These are phyloP conservation scores for Amaranthus tricolor DNA, from an alignment of 179 eudicot genomes.

Conservation along the genomic window DNA sequence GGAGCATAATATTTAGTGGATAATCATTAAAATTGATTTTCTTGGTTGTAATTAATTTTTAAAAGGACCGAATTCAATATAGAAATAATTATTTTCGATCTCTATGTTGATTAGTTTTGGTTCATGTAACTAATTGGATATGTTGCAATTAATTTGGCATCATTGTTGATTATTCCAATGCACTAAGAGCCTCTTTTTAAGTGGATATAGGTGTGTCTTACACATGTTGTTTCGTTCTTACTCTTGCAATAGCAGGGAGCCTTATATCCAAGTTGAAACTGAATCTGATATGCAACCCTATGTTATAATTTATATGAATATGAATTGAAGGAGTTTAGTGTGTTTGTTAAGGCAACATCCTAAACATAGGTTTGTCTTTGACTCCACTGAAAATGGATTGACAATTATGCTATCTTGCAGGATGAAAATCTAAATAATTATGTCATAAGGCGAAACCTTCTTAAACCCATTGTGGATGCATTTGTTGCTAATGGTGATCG, in stretches of 20 bases:
- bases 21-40: no score
- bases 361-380: background rate
- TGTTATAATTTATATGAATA: background rate
- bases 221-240: background rate
- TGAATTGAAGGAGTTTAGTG: background rate
- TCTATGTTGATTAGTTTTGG: no score
- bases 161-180: no score
- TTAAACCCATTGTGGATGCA: conserved; percentile 82
- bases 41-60: no score
- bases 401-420: conserved; percentile 42
- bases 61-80: no score
- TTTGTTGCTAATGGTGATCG: conserved; percentile 84
- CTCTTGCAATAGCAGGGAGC: background rate
- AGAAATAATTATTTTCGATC: no score
- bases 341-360: background rate
- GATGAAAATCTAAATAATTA: conserved; percentile 83
- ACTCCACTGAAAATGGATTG: background rate
- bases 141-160: no score
- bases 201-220: no score
- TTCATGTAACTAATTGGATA: no score
- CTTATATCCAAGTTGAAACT: background rate
- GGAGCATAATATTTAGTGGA: no score
- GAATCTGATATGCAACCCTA: background rate
- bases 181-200: no score
- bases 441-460: conserved; percentile 69